Conservation (phyloP, 2,329 filamentous ascomycete genomes). For the Teratosphaeria destructans region DNA sequence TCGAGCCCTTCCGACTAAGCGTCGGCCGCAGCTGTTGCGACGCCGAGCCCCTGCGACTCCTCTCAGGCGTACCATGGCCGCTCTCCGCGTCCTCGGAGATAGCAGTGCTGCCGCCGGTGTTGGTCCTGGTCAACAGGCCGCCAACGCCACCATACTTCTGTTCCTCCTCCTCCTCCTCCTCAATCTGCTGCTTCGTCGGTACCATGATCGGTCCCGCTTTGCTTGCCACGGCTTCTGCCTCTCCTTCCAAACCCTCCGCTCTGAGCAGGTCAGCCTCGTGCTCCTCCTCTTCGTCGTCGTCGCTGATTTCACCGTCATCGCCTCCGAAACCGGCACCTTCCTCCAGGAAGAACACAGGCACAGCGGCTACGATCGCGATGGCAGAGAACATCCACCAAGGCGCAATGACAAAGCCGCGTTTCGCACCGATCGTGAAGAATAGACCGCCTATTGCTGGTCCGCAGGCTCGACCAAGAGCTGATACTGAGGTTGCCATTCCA, state of each 20-base stretch:
- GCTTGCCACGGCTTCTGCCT: slow-evolving; percentile 13
- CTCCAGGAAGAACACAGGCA: slow-evolving; percentile 64
- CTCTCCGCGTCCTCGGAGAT: slow-evolving; percentile 13
- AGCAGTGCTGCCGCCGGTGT: slow-evolving; percentile 17
- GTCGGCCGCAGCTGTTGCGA: slow-evolving; percentile 1
- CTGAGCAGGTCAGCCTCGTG: slow-evolving; percentile 12
- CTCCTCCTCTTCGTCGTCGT: slow-evolving; percentile 29
- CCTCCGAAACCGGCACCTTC: slow-evolving; percentile 59
- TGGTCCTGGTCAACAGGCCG: slow-evolving; percentile 25
- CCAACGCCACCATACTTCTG: slow-evolving; percentile 30
- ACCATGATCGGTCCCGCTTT: slow-evolving; percentile 8
- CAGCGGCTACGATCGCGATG: slow-evolving; percentile 53
- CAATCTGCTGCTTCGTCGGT: background rate
- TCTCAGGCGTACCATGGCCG: slow-evolving; percentile 6
- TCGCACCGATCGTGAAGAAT: slow-evolving; percentile 66
- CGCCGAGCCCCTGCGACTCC: slow-evolving; percentile 8
- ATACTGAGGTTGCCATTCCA: slow-evolving; percentile 75
- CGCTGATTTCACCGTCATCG: slow-evolving; percentile 28
- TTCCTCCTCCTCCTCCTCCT: slow-evolving; percentile 25
- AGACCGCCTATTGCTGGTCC: slow-evolving; percentile 67
- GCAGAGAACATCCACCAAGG: slow-evolving; percentile 71
- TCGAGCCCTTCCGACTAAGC: slow-evolving; percentile 16
- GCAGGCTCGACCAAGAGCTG: slow-evolving; percentile 65
- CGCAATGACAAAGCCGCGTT: slow-evolving; percentile 63
- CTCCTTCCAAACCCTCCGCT: slow-evolving; percentile 11